A percentile compares a stretch with the other conserved stretches of the same genome.
Conservation (phyloP, 108 stramenopile genomes). For the Discostella pseudostelligera region DNA sequence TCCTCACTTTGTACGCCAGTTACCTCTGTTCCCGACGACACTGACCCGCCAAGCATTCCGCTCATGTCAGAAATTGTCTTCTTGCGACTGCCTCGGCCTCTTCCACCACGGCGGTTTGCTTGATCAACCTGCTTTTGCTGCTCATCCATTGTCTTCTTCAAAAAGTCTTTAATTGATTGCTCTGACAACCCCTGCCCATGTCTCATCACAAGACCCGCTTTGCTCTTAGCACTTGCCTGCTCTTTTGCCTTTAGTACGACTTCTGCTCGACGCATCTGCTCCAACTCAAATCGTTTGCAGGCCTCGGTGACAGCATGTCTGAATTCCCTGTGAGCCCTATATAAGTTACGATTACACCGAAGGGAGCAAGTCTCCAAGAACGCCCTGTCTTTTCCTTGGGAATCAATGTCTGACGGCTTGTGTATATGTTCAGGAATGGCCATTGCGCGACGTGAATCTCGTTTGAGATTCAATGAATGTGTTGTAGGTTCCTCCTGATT, state of each 20-base stretch:
- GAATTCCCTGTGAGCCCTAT: conserved; percentile 81
- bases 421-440: conserved; percentile 68
- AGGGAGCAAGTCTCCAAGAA: no score
- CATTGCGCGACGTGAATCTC: conserved; percentile 67
- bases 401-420: conserved; percentile 36
- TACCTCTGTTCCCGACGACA: conserved; percentile 10
- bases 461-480: conserved; percentile 30
- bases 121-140: conserved; percentile 69
- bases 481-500: conserved; percentile 24
- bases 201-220: conserved; percentile 80
- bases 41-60: conserved; percentile 54
- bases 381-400: no score
- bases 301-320: conserved; percentile 81
- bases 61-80: conserved; percentile 83
- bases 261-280: conserved; percentile 67
- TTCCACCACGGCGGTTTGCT: conserved; percentile 70
- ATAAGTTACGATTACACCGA: conserved; percentile 72
- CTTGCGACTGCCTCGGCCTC: conserved; percentile 67
- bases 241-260: conserved; percentile 59
- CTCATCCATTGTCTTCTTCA: conserved; percentile 59
- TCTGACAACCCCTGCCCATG: conserved; percentile 74
- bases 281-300: conserved; percentile 83
- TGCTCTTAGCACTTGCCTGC: conserved; percentile 36
- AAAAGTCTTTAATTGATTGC: conserved; percentile 58
- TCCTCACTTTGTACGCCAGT: not conserved